Percentiles rank a stretch among this genome's conserved stretches.
Conservation (phyloP, 495 filamentous ascomycete genomes). For the Geoglossum glabrum region DNA sequence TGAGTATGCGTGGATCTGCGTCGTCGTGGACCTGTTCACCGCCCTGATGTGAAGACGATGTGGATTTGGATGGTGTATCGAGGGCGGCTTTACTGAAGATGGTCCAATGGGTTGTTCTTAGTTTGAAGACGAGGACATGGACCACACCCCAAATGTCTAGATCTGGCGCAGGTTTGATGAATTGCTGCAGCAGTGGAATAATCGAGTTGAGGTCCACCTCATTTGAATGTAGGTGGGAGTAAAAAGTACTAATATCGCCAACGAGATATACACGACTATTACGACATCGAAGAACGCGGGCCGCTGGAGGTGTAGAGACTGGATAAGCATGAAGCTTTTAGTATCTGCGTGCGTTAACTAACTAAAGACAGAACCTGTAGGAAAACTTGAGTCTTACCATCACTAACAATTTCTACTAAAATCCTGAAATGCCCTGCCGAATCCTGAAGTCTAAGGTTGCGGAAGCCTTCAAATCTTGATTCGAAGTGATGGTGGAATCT, state of each 20-base stretch:
- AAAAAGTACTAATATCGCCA: conserved; percentile 9
- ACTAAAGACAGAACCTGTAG: background rate
- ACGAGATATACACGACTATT: conserved; percentile 8
- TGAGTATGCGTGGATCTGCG: conserved; percentile 14
- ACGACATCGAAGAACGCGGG: conserved; percentile 11
- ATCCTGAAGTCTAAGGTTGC: background rate
- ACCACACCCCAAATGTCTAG: conserved; percentile 10
- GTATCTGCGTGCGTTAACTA: conserved; percentile 8
- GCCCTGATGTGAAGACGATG: conserved; percentile 13
- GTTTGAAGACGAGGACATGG: conserved; percentile 11
- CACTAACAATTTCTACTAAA: background rate
- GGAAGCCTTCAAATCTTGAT: background rate
- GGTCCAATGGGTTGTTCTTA: conserved; percentile 4
- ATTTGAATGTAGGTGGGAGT: conserved; percentile 8
- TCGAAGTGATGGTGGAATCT: background rate
- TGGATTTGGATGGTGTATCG: conserved; percentile 15
- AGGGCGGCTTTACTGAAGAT: conserved; percentile 11
- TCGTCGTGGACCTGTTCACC: conserved; percentile 16
- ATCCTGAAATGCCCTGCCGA: background rate
- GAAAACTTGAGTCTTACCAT: background rate
- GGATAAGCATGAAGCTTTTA: conserved; percentile 10
- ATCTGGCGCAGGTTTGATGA: conserved; percentile 11
- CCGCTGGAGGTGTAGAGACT: conserved; percentile 9
- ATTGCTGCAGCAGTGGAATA: conserved; percentile 11
- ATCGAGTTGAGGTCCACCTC: conserved; percentile 7